Base-by-base conservation (phyloP, 352 stramenopile species). In the Globisporangium mamillatum region DNA sequence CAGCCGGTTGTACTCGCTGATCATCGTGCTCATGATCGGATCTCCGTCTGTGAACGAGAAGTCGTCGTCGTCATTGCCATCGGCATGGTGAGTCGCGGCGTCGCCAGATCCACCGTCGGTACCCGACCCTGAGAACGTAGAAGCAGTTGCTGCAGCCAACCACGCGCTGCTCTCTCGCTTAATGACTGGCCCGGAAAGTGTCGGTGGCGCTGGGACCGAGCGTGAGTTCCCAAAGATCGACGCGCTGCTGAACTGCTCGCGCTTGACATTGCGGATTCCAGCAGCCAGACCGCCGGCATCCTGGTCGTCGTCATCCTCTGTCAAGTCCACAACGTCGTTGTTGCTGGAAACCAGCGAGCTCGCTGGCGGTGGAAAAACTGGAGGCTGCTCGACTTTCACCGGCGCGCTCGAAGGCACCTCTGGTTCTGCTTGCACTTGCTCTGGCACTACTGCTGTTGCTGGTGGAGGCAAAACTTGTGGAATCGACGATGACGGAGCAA, bases 1-100 rank as follows among this genome's bases (percentile, higher is more conserved):
- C 25, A 85, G 50, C 0, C 69, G 68, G 54, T 89, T 88, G 76
- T 92, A 92, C 65, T 89, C 75, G 27, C 64, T 62, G 22, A 90
- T 76, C 79, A 89, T 85, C 16, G 69, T 81, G 10, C 71, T 69
- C 65, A 81, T 68, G 32, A 89, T 60, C n/a, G 75, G 67, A 53
- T 92, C 84, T 60, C 82, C 79, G n/a, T 90, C 73, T 0, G 77
- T 68, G 18, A 75, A 44, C 25, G 58, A 59, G 16, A 29, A 20
- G 24, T 48, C 9, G 10, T 67, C 54, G 6, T 72, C 70, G 10
- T 75, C 66, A 20, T 66, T 65, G 4, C 68, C 68, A 10, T 65
- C 38, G 18, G 29, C 32, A 16, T 50, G n/a, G 24, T 24, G n/a
- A 4, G 44, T 18, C 18, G 25, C 50, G 4, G 59, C 16, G 29